Base-by-base conservation (phyloP, 345 rosid genomes). In the Alliaria petiolata region DNA sequence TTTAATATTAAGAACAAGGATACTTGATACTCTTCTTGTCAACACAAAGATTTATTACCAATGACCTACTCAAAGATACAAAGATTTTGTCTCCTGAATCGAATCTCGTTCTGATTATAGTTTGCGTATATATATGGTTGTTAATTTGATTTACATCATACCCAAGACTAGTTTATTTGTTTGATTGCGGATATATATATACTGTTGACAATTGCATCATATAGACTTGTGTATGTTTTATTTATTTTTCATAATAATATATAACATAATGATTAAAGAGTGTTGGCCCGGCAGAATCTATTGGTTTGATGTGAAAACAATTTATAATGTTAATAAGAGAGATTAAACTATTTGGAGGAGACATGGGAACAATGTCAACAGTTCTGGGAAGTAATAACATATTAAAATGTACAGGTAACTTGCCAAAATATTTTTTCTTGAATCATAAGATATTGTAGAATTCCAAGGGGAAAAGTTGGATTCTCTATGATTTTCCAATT, bases 331-430 rank as follows among this genome's bases (percentile, higher is more conserved):
- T 31, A 43, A 49, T 15, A 2, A 56, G 53, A 46, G 31, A 39
- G 15, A 47, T 50, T 58, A 66, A 33, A 66, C 30, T 49, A 67
- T 50, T 50, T 31, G 31, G 39, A 74, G 54, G 62, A 43, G 62
- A 74, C 73, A 74, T 67, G 62, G 78, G 47, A 67, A 75, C 73
- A 75, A 60, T 60, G 78, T 60, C 56, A 75, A 60, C 78, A 75
- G 62, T 51, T 33, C 42, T 67, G 46, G 73, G 62, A 28, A 75
- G 47, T 42, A 63, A 7, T 39, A 49, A 11, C 40, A 20, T 66
- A 56, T 49, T 57, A 40, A 67, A 65, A 30, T 8, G 14, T 28
- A 38, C 17, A 74, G 38, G 42, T 49, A 31, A 58, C 17, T 20
- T 47, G 12, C 45, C 49, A 38, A 36, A 65, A 59, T n/a, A n/a